Evolutionary conservation across 768 basidiomycete species (phyloP).

Genomic region (Boletellus ananiceps): DNA sequence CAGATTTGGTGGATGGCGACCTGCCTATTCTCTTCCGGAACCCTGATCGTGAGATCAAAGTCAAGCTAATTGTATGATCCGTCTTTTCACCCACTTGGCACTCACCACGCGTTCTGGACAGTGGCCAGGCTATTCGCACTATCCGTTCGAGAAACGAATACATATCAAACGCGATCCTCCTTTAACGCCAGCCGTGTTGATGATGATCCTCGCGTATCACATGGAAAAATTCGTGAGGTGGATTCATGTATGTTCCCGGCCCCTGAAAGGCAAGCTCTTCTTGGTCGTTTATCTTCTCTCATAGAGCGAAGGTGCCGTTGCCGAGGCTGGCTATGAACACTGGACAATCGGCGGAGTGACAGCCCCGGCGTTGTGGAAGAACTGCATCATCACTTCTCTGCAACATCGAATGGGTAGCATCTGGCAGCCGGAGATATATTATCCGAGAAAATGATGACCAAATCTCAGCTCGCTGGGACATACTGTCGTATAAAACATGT

Average conservation of each 20-base stretch:
- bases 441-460: conserved; percentile 12
- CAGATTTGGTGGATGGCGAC: conserved; percentile 20
- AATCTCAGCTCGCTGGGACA: background rate
- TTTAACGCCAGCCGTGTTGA: conserved; percentile 30
- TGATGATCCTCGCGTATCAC: conserved; percentile 28
- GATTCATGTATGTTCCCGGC: conserved; percentile 28
- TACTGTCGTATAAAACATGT: conserved; percentile 4
- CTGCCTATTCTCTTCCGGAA: conserved; percentile 18
- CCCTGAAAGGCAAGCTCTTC: background rate
- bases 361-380: conserved; percentile 24
- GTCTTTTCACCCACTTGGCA: background rate
- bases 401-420: conserved; percentile 37
- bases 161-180: conserved; percentile 29
- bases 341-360: conserved; percentile 33
- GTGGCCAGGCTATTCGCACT: conserved; percentile 48
- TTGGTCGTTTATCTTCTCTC: background rate
- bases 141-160: conserved; percentile 37
- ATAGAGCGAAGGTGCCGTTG: conserved; percentile 25
- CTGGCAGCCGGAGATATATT: conserved; percentile 44
- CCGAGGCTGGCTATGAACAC: conserved; percentile 35
- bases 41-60: conserved; percentile 30
- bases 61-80: conserved; percentile 33
- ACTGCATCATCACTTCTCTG: conserved; percentile 37
- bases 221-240: conserved; percentile 30
- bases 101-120: conserved; percentile 14